Evolutionary conservation across 2,329 filamentous ascomycete genomes (phyloP).

Genomic region (Alternaria novae-zelandiae): DNA sequence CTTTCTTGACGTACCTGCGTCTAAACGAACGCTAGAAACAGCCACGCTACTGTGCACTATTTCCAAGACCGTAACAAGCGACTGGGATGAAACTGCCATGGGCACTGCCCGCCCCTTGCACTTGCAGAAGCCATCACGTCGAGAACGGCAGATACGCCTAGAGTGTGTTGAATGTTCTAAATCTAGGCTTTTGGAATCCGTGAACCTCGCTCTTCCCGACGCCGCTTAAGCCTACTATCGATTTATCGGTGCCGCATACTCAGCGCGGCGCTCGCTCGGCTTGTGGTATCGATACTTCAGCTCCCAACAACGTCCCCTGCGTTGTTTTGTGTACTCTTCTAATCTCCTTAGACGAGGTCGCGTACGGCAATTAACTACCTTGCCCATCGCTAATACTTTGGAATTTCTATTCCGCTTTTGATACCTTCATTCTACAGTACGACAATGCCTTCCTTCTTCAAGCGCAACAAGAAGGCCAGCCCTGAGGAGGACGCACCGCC

Average conservation of each 20-base stretch:
- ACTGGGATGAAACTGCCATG: slow-evolving; percentile 2
- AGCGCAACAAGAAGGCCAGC: slow-evolving; percentile 10
- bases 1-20: slow-evolving; percentile 11
- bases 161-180: slow-evolving; percentile 10
- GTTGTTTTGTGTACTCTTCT: neutral
- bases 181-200: slow-evolving; percentile 8
- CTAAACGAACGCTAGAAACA: neutral
- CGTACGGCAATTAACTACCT: slow-evolving; percentile 13
- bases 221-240: slow-evolving; percentile 8
- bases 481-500: neutral
- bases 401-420: neutral
- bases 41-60: slow-evolving; percentile 2
- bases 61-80: neutral
- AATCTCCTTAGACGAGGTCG: neutral
- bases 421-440: neutral
- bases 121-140: slow-evolving; percentile 6
- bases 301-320: slow-evolving; percentile 6
- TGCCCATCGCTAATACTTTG: slow-evolving; percentile 4
- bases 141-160: neutral
- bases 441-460: slow-evolving; percentile 13
- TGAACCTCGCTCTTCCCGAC: slow-evolving; percentile 10
- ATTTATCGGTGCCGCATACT: slow-evolving; percentile 12
- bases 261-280: slow-evolving; percentile 8
- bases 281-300: slow-evolving; percentile 10
- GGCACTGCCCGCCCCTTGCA: slow-evolving; percentile 8